Evolutionary conservation across 371 early-diverging fungal species (phyloP).

Genomic region (Circinella minor): DNA sequence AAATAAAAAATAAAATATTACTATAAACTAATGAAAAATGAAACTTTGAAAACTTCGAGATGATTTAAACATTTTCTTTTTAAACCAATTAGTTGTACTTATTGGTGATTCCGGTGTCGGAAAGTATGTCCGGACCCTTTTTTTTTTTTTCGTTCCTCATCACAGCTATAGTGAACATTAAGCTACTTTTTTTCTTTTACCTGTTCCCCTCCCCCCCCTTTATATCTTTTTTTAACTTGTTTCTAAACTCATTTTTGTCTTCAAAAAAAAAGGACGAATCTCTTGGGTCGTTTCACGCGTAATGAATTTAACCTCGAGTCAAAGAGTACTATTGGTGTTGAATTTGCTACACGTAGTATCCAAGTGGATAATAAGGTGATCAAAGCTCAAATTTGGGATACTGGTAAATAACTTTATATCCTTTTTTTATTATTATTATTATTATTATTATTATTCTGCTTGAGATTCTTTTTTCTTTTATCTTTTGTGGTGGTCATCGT

Average conservation of each 20-base stretch:
- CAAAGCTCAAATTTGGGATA: conserved; percentile 99
- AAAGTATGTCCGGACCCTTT: conserved; percentile 53
- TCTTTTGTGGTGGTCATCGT: not conserved
- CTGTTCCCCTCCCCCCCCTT: not conserved
- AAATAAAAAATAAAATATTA: too few relatives aligned
- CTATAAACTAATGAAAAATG: too few relatives aligned
- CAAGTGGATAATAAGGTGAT: conserved; percentile 96
- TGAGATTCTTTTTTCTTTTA: not conserved
- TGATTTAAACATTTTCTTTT: not conserved
- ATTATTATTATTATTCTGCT: too few relatives aligned
- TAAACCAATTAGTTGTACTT: conserved; percentile 81
- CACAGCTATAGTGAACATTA: not conserved
- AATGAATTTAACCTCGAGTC: conserved; percentile 98
- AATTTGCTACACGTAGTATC: conserved; percentile 98
- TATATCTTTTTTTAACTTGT: not conserved
- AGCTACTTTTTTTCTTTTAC: too few relatives aligned
- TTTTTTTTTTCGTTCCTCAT: not conserved
- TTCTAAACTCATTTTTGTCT: too few relatives aligned
- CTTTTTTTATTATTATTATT: not conserved
- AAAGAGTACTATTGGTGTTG: conserved; percentile 99
- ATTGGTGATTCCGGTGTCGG: conserved; percentile 99
- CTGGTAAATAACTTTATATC: conserved; percentile 42
- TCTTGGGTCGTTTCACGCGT: conserved; percentile 96
- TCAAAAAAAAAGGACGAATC: conserved; percentile 73
- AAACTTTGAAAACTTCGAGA: not conserved